These are phyloP conservation scores for Calonectria multiphialidica DNA, from an alignment of 2,329 filamentous ascomycete species.

Conservation along the genomic window DNA sequence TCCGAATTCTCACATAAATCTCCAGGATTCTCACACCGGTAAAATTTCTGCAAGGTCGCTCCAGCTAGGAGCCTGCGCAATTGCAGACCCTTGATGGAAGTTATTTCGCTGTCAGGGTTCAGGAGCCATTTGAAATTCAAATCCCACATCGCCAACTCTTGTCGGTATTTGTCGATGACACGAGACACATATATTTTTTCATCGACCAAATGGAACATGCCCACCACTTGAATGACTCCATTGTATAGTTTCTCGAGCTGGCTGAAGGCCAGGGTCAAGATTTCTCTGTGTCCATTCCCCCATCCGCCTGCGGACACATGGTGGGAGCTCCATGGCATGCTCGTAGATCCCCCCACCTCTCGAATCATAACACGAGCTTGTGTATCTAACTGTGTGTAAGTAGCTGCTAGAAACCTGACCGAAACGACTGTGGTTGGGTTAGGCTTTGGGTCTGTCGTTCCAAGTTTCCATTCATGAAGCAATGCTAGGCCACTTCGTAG, in stretches of 20 bases:
- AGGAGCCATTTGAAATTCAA: not conserved
- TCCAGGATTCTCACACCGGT: not conserved
- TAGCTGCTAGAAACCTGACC: not conserved
- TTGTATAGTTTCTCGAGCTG: slow-evolving; percentile 17
- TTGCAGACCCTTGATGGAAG: not conserved
- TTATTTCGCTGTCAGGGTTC: not conserved
- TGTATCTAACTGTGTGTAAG: slow-evolving; percentile 16
- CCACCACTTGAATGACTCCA: not conserved
- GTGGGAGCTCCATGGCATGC: not conserved
- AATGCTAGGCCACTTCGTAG: not conserved
- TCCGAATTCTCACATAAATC: not conserved
- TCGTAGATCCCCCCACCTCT: not conserved
- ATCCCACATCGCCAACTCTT: not conserved
- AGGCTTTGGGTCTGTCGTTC: not conserved
- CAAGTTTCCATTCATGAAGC: slow-evolving; percentile 11
- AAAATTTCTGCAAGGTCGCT: not conserved
- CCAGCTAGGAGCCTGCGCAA: slow-evolving; percentile 6
- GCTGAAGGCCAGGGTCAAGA: not conserved
- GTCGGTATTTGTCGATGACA: not conserved
- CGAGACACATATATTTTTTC: too few relatives aligned
- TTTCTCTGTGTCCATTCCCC: not conserved
- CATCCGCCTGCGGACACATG: not conserved
- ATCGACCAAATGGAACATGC: too few relatives aligned
- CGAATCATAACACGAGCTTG: slow-evolving; percentile 13
- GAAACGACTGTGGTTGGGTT: not conserved